Conservation (phyloP, 345 rosid species). For the Melastoma malabathricum region DNA sequence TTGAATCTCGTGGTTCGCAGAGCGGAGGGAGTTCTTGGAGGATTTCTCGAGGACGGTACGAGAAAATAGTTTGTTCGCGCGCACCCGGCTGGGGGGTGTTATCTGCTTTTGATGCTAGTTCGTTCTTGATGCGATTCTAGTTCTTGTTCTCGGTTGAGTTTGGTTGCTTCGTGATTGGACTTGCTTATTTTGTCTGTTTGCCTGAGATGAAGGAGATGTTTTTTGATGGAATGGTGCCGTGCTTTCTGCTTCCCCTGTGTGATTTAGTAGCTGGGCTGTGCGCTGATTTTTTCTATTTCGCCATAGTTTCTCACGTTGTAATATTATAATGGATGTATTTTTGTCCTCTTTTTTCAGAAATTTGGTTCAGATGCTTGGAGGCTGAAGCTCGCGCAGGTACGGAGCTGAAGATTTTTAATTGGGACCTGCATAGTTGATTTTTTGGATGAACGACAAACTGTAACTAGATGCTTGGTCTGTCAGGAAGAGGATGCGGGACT, state of each 20-base stretch:
- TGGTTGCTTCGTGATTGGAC: no score
- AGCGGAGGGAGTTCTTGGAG: conserved; percentile 44
- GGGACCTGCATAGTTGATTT: not conserved
- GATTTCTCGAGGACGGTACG: conserved; percentile 56
- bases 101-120: not conserved
- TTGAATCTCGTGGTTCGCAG: conserved; percentile 27
- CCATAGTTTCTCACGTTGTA: not conserved
- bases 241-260: not conserved
- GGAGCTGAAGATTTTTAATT: not conserved
- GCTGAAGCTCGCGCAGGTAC: conserved; percentile 55
- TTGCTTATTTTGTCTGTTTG: no score
- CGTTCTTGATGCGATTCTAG: not conserved
- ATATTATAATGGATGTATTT: not conserved
- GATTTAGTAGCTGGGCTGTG: not conserved
- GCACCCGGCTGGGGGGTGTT: not conserved
- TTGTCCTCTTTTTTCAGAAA: conserved; percentile 43
- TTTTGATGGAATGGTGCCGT: no score
- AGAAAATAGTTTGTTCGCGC: not conserved
- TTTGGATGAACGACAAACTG: not conserved
- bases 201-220: no score
- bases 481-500: conserved; percentile 56
- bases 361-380: conserved; percentile 26
- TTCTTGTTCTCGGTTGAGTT: conserved; percentile 3
- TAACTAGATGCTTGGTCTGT: conserved; percentile 10
- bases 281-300: conserved; percentile 3